Evolutionary conservation across 2,329 filamentous ascomycete genomes (phyloP).

Genomic region (Aureobasidium lini): DNA sequence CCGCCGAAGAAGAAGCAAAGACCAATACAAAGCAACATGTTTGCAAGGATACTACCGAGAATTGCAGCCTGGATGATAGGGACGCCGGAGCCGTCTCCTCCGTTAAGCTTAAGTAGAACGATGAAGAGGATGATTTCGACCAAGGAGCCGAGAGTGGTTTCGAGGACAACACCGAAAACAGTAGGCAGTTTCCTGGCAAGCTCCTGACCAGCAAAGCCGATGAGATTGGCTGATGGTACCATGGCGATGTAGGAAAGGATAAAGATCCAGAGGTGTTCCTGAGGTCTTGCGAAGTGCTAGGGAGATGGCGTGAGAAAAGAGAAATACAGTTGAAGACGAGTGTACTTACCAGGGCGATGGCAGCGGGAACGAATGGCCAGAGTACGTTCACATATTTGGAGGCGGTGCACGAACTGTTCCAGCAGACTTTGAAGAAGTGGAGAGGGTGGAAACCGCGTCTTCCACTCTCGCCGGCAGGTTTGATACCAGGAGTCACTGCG

Average conservation of each 20-base stretch:
- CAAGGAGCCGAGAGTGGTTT: constrained; percentile 54
- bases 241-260: constrained; percentile 44
- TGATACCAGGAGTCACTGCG: constrained; percentile 34
- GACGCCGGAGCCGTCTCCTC: constrained; percentile 7
- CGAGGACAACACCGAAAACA: constrained; percentile 55
- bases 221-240: constrained; percentile 42
- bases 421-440: constrained; percentile 38
- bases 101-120: constrained; percentile 45
- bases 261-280: constrained; percentile 39
- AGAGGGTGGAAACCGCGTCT: constrained; percentile 37
- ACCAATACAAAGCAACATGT: constrained; percentile 73
- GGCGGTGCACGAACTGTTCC: constrained; percentile 37
- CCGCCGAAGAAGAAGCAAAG: constrained; percentile 75
- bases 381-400: constrained; percentile 42
- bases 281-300: constrained; percentile 37
- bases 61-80: constrained; percentile 74
- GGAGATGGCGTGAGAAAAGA: neutral
- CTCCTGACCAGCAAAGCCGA: constrained; percentile 60
- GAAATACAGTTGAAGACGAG: neutral
- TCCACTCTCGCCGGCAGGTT: constrained; percentile 41
- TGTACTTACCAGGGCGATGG: constrained; percentile 30
- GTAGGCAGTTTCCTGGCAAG: constrained; percentile 67
- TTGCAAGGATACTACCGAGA: constrained; percentile 73
- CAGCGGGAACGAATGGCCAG: constrained; percentile 43
- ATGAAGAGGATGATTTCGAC: constrained; percentile 81